Evolutionary conservation across 2,329 filamentous ascomycete species (phyloP).

Genomic region (Xylariaceae sp.): DNA sequence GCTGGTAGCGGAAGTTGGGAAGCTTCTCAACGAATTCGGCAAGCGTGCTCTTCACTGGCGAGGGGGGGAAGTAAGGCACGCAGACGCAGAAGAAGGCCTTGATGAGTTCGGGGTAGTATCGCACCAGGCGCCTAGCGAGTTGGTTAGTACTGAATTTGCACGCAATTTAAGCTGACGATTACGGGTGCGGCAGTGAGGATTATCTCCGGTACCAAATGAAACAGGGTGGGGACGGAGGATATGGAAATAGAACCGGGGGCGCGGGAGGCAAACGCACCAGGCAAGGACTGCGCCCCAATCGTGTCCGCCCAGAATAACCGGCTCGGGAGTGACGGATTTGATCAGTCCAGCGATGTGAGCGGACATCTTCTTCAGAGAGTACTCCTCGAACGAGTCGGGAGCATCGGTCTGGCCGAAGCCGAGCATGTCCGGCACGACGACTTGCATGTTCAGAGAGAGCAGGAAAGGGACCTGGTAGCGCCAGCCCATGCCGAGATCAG

Average conservation of each 20-base stretch:
- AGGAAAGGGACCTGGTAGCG: slow-evolving; percentile 80
- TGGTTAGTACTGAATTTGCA: neutral
- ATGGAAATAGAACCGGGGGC: too few relatives aligned
- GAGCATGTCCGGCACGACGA: slow-evolving; percentile 80
- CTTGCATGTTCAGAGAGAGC: slow-evolving; percentile 64
- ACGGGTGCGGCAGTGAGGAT: neutral
- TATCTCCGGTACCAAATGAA: neutral
- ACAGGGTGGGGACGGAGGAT: neutral
- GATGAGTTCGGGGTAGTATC: slow-evolving; percentile 68
- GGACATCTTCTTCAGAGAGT: slow-evolving; percentile 66
- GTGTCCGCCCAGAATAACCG: slow-evolving; percentile 80
- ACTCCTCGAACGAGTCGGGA: slow-evolving; percentile 56
- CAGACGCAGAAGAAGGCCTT: slow-evolving; percentile 73
- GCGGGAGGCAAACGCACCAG: slow-evolving; percentile 39
- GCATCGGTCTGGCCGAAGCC: slow-evolving; percentile 77
- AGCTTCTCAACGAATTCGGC: slow-evolving; percentile 54
- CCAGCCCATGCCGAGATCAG: slow-evolving; percentile 81
- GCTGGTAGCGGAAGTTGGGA: slow-evolving; percentile 76
- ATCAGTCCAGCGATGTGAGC: slow-evolving; percentile 72
- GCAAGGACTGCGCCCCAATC: slow-evolving; percentile 84
- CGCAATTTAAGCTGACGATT: neutral
- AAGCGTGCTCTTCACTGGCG: slow-evolving; percentile 47
- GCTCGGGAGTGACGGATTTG: slow-evolving; percentile 44
- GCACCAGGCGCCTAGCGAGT: slow-evolving; percentile 50
- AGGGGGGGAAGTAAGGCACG: slow-evolving; percentile 64